Evolutionary conservation across 768 basidiomycete species (phyloP).

Genomic region (Royoungia palumana): DNA sequence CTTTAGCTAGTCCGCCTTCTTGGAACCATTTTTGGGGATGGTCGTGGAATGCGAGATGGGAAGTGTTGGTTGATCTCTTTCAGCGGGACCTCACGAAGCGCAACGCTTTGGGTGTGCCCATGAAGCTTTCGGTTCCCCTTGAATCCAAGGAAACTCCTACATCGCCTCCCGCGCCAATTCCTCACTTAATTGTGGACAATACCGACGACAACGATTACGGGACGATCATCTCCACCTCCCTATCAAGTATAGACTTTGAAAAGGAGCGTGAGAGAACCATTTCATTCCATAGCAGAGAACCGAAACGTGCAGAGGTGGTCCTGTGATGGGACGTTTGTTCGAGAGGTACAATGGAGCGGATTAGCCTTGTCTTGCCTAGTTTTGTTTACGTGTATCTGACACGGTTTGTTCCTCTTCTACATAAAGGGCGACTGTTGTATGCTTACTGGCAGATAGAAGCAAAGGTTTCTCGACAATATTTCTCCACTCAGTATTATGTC

Average conservation of each 20-base stretch:
- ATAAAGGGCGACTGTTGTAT: no score
- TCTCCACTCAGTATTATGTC: no score
- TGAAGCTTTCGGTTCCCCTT: neutral
- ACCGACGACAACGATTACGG: conserved; percentile 30
- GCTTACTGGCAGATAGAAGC: neutral
- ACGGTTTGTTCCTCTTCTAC: conserved; percentile 1
- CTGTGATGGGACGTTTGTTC: neutral
- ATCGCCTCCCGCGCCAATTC: conserved; percentile 7
- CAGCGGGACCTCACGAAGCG: conserved; percentile 26
- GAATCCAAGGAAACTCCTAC: neutral
- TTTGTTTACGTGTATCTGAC: conserved; percentile 23
- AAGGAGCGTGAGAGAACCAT: conserved; percentile 26
- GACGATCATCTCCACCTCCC: conserved; percentile 12
- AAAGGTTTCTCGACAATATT: neutral
- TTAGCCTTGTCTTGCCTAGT: conserved; percentile 12
- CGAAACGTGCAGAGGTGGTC: neutral
- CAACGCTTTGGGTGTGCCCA: neutral
- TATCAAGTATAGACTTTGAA: conserved; percentile 19
- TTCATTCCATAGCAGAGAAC: conserved; percentile 22
- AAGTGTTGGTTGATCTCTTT: conserved; percentile 46
- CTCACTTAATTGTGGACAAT: conserved; percentile 22
- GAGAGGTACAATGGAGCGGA: neutral
- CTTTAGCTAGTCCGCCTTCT: conserved; percentile 3
- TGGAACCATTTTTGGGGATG: conserved; percentile 29
- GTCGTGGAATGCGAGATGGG: conserved; percentile 57